Evolutionary conservation across 2,329 filamentous ascomycete species (phyloP).

Genomic region (Gaeumannomyces tritici): DNA sequence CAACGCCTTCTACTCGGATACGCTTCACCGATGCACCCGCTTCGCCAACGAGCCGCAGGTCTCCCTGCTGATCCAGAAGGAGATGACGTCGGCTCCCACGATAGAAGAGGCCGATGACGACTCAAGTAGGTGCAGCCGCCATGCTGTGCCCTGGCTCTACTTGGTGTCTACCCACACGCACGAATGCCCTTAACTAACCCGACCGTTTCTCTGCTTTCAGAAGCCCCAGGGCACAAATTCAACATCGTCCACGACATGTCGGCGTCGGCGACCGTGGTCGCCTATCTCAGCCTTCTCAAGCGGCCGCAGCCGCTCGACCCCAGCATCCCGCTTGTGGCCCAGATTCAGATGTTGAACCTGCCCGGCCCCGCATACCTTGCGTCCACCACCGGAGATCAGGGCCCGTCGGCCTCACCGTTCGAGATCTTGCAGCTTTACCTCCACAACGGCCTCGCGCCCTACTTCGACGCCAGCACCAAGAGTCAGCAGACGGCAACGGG

Average conservation of each 20-base stretch:
- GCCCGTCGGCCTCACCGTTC: slow-evolving; percentile 69
- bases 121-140: slow-evolving; percentile 22
- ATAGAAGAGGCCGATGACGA: slow-evolving; percentile 36
- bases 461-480: slow-evolving; percentile 94
- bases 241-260: slow-evolving; percentile 74
- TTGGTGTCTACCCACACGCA: too few relatives aligned
- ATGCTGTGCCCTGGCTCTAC: slow-evolving; percentile 15
- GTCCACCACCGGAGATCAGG: slow-evolving; percentile 57
- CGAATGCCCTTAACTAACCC: neutral
- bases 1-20: slow-evolving; percentile 61
- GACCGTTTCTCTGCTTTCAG: slow-evolving; percentile 15
- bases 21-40: slow-evolving; percentile 74
- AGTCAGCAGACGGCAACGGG: slow-evolving; percentile 59
- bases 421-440: slow-evolving; percentile 88
- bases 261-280: slow-evolving; percentile 67
- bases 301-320: slow-evolving; percentile 81
- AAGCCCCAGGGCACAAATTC: slow-evolving; percentile 57
- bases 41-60: slow-evolving; percentile 85
- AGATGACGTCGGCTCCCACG: slow-evolving; percentile 45
- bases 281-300: slow-evolving; percentile 85
- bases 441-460: slow-evolving; percentile 84
- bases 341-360: slow-evolving; percentile 88
- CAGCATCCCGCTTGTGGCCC: slow-evolving; percentile 68
- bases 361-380: slow-evolving; percentile 69
- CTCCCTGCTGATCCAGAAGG: slow-evolving; percentile 87